Conservation (phyloP, 2,329 filamentous ascomycete species). For the Waltergamsia citrina region DNA sequence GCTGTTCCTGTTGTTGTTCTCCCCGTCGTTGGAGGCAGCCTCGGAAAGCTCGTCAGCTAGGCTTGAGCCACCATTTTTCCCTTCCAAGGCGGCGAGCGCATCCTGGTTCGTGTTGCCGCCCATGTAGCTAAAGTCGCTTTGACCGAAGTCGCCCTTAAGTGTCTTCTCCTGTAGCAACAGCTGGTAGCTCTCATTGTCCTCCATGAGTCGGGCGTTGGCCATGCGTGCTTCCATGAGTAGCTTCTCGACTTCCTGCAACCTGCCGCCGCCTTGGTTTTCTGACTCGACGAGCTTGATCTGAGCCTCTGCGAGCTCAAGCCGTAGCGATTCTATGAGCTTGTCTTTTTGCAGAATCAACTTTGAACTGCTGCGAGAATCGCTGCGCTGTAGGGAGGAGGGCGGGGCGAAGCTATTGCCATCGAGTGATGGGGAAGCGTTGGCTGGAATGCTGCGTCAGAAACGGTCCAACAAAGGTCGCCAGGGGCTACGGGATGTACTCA, state of each 20-base stretch:
- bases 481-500: constrained; percentile 22
- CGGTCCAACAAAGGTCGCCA: constrained; percentile 2
- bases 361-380: constrained; percentile 81
- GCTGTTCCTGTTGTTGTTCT: constrained; percentile 50
- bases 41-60: constrained; percentile 86
- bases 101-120: constrained; percentile 50
- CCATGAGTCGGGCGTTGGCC: constrained; percentile 92
- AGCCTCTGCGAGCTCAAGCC: constrained; percentile 85
- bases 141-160: constrained; percentile 84
- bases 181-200: constrained; percentile 98
- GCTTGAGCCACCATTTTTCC: constrained; percentile 41
- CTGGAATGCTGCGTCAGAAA: constrained; percentile 15
- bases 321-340: constrained; percentile 85
- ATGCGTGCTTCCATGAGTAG: constrained; percentile 86
- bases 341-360: constrained; percentile 92
- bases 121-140: constrained; percentile 69
- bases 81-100: constrained; percentile 55
- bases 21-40: constrained; percentile 47
- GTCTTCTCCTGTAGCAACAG: constrained; percentile 91
- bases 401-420: constrained; percentile 78
- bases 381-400: constrained; percentile 72
- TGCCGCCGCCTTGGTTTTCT: constrained; percentile 84
- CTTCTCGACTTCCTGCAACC: constrained; percentile 82
- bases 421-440: constrained; percentile 55
- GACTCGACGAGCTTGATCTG: constrained; percentile 94